Base-by-base conservation (phyloP, 768 basidiomycete genomes). In the Naematelia encephala region DNA sequence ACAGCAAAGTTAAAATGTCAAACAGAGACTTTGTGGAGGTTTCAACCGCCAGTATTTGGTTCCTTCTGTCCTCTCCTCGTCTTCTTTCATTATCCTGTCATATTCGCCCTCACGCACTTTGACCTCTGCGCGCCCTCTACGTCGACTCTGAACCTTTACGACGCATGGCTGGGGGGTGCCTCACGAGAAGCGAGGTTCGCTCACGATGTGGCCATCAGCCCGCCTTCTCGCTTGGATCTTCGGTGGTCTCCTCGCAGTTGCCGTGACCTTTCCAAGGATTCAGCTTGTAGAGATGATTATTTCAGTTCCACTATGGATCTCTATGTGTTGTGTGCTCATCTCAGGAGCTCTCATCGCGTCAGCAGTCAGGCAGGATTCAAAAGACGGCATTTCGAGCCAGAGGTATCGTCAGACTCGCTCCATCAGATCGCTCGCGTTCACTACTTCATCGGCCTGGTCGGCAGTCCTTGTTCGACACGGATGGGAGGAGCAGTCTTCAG, bases 381-480 rank as follows among this genome's bases (percentile, higher is more conserved):
- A 39, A 39, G 34, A 8, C 16, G 34, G 34, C 8, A 8, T 8
- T 8, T 8, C 8, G 16, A 8, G 34, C 34, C n/a, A 49, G 5
- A 28, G 19, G 5, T 49, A 47, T 48, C 49, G 22, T 28, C 30
- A 43, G 47, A 43, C 21, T 25, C 2, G 52, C 47, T 44, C 19
- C 59, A 43, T 49, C 27, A 29, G 50, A 61, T 30, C 89, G 0
- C 81, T 92, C 49, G 83, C 84, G 2, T 94, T 96, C 80, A 90
- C 90, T 3, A 91, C 91, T 2, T 90, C 91, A 23, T 90, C 92
- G 57, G 92, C 91, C 28, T 96, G 92, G 92, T 89, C 92, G 70
- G 91, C 87, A 0, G 88, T 90, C 48, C 81, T 89, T 51, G 91
- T 84, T 46, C 85, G 91, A 28, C 89, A 39, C 34, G 34, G 16